phyloP scores from a whole-genome alignment of 2,329 filamentous ascomycete species.

The Sporothrix schenckii region DNA sequence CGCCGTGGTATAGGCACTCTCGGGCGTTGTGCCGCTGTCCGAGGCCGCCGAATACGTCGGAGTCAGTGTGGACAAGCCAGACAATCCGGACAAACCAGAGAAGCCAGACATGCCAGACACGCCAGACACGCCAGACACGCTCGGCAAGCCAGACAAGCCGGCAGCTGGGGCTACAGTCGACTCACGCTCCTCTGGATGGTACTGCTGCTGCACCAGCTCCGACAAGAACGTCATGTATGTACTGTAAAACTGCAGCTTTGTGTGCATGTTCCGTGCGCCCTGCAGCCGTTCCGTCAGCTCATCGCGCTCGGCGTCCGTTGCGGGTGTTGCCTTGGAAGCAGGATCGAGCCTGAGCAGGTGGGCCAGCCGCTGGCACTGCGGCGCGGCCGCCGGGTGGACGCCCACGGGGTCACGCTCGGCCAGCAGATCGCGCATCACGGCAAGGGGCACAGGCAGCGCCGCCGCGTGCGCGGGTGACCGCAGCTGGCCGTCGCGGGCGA shows the following conservation, averaged over 20 bases:
- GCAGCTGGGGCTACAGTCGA: not conserved
- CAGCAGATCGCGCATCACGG: slow-evolving; percentile 28
- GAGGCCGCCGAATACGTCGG: not conserved
- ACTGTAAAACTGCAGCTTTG: slow-evolving; percentile 30
- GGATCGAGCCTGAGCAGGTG: slow-evolving; percentile 16
- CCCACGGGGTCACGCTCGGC: slow-evolving; percentile 23
- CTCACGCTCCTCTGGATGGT: not conserved
- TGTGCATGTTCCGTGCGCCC: slow-evolving; percentile 29
- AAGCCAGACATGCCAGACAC: no score
- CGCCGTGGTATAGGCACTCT: not conserved
- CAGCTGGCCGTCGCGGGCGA: slow-evolving; percentile 20
- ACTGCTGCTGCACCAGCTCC: slow-evolving; percentile 22
- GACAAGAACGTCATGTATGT: slow-evolving; percentile 32
- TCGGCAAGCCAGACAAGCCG: no score
- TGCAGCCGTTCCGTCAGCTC: slow-evolving; percentile 29
- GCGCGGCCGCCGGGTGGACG: not conserved
- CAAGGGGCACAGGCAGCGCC: slow-evolving; percentile 29
- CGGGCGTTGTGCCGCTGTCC: not conserved
- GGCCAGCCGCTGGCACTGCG: slow-evolving; percentile 20
- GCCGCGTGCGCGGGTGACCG: slow-evolving; percentile 26
- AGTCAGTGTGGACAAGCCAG: not conserved
- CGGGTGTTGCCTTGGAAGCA: not conserved
- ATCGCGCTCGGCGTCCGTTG: slow-evolving; percentile 24
- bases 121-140: no score
- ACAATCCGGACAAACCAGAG: no score